Conservation (phyloP, 2,329 filamentous ascomycete species). For the Colletotrichum endophyticum region DNA sequence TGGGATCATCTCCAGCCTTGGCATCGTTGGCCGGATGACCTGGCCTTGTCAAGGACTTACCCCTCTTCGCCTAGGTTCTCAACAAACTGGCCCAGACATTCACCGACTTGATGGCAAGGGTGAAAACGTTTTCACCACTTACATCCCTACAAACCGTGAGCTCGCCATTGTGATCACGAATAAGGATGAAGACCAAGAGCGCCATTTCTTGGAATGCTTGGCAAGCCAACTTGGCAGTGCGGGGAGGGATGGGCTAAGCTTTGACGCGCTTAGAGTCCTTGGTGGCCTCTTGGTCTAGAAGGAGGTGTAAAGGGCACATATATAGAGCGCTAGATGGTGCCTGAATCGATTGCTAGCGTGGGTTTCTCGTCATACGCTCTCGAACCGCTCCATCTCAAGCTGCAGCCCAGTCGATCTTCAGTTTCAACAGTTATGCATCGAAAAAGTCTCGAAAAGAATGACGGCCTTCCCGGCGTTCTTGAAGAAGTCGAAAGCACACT, state of each 20-base stretch:
- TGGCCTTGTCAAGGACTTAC: background rate
- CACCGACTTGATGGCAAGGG: background rate
- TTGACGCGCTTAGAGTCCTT: background rate
- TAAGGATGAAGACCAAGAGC: background rate
- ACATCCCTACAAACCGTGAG: background rate
- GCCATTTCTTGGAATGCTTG: background rate
- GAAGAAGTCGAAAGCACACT: background rate
- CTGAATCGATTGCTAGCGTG: accelerated
- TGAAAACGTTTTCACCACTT: background rate
- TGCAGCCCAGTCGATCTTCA: accelerated
- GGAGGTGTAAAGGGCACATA: accelerated
- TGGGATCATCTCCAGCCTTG: background rate
- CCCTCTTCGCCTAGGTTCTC: background rate
- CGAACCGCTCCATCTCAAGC: background rate
- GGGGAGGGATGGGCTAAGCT: background rate
- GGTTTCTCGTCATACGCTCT: background rate
- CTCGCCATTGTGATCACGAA: background rate
- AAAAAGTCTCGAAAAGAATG: background rate
- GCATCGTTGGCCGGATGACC: background rate
- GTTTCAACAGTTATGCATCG: background rate
- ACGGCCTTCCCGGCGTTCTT: background rate
- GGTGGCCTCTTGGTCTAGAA: background rate
- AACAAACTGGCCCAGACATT: background rate
- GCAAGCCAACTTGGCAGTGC: background rate
- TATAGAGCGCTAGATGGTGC: background rate